Percentiles rank a stretch among this genome's conserved stretches.
phyloP scores from a whole-genome alignment of 2,329 filamentous ascomycete species.

The Seiridium unicorne region DNA sequence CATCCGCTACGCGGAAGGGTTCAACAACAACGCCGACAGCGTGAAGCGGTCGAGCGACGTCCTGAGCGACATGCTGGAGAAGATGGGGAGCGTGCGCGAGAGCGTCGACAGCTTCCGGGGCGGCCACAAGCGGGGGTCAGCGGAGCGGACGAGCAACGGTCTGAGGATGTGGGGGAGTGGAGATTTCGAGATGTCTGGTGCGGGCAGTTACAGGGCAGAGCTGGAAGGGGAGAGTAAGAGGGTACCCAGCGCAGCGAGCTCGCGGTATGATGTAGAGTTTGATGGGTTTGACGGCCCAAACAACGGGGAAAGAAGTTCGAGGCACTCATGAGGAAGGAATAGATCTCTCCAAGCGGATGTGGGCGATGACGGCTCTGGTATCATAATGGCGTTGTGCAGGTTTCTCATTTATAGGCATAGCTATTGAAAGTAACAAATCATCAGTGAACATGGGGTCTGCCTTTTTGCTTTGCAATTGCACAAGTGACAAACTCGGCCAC shows the following conservation, averaged over 20 bases:
- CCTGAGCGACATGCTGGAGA: conserved; percentile 10
- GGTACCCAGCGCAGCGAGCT: not conserved
- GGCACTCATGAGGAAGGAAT: no score
- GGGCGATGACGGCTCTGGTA: no score
- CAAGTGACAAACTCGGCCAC: no score
- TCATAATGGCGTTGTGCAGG: no score
- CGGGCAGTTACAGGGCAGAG: not conserved
- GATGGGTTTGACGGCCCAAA: not conserved
- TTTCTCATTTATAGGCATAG: no score
- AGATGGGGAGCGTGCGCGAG: conserved; percentile 6
- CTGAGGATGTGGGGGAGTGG: not conserved
- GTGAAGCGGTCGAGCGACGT: conserved; percentile 3
- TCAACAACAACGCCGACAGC: not conserved
- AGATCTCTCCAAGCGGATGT: no score
- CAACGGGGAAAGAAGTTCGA: not conserved
- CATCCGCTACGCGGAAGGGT: not conserved
- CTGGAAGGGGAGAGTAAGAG: not conserved
- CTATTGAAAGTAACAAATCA: no score
- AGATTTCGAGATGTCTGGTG: no score
- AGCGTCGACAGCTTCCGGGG: not conserved
- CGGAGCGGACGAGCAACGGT: not conserved
- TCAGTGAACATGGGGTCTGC: no score
- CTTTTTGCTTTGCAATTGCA: no score
- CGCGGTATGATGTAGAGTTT: not conserved
- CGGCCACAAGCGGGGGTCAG: not conserved